Evolutionary conservation across 129 eudicot species (phyloP), one percentile per base, ranked within the genome.

Genomic region (Escallonia rubra): DNA sequence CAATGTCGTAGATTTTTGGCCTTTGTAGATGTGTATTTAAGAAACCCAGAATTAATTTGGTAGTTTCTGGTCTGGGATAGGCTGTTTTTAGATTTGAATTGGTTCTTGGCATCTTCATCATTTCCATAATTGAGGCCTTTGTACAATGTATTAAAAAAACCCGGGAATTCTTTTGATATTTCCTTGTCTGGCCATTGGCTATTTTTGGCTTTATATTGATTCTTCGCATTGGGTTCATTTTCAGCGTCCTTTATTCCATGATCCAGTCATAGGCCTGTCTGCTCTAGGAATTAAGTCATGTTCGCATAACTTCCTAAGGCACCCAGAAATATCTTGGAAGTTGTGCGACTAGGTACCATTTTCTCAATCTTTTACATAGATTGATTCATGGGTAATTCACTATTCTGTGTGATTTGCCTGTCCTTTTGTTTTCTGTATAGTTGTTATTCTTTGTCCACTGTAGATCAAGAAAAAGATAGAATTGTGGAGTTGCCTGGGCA

Each of bases 401-500:
- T 66, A 12, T 59, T 66, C 56, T 72, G 69, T 67, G 76, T 71
- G 47, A 43, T 74, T 52, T 77, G 78, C 54, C 38, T 79, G 68
- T 51, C 70, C 63, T 64, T 53, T 47, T 11, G 63, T 66, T 71
- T 71, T 68, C 47, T 80, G 67, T 87, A 86, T 50, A 78, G 13
- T 71, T 82, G 85, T 60, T 59, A 66, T 54, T 81, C 78, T 77
- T 82, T 72, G 61, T 74, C 47, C 55, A 70, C 40, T 60, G 76
- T 47, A 48, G 88, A 81, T 82, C 96, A 89, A 72, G 88, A 89
- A 48, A 84, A 67, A 7, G 98, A 94, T 79, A 94, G 70, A 80
- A 84, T 94, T 45, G 67, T 12, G 6, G 62, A 80, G 62, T 84
- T 94, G 49, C 99, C 99, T 67, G 99, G 99, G 56, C 97, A 94